Conservation (phyloP, 1,139 yeast species). For the Saccharomyces hybrid region DNA sequence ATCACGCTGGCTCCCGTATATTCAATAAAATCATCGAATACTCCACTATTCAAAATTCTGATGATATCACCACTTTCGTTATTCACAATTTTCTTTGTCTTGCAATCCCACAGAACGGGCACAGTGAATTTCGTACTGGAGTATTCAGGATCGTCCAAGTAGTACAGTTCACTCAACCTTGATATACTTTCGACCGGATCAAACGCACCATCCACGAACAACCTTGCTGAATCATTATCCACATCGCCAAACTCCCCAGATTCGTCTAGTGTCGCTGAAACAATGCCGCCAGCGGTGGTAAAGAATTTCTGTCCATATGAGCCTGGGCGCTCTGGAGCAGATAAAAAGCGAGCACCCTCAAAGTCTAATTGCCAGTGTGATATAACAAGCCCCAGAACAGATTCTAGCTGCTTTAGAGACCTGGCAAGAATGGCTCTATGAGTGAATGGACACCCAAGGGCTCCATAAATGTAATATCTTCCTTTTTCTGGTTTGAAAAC, state of each 20-base stretch:
- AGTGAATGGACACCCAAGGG: conserved; percentile 12
- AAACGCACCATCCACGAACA: too few relatives aligned
- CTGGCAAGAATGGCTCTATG: conserved; percentile 10
- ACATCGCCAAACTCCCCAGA: too few relatives aligned
- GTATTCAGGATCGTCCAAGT: conserved; percentile 8
- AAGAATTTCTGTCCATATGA: conserved; percentile 37
- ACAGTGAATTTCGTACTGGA: conserved; percentile 4
- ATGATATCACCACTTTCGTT: conserved; percentile 13
- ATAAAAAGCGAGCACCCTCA: conserved; percentile 3
- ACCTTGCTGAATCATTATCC: too few relatives aligned
- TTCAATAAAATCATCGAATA: conserved; percentile 9
- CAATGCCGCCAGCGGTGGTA: conserved; percentile 3
- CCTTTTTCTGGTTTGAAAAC: conserved; percentile 10
- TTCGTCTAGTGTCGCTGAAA: too few relatives aligned
- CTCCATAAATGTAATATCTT: conserved; percentile 12
- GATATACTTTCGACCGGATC: conserved; percentile 5
- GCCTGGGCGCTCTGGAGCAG: conserved; percentile 14
- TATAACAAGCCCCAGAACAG: conserved; percentile 9
- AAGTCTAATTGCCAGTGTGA: conserved; percentile 11
- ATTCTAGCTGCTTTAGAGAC: conserved; percentile 8
- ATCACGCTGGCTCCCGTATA: conserved; percentile 4
- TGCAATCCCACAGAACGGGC: conserved; percentile 7
- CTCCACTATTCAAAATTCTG: conserved; percentile 9
- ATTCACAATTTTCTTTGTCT: conserved; percentile 11
- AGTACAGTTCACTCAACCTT: conserved; percentile 7